Base-by-base conservation (phyloP, 805 yeast species). In the Kazachstania bromeliacearum region DNA sequence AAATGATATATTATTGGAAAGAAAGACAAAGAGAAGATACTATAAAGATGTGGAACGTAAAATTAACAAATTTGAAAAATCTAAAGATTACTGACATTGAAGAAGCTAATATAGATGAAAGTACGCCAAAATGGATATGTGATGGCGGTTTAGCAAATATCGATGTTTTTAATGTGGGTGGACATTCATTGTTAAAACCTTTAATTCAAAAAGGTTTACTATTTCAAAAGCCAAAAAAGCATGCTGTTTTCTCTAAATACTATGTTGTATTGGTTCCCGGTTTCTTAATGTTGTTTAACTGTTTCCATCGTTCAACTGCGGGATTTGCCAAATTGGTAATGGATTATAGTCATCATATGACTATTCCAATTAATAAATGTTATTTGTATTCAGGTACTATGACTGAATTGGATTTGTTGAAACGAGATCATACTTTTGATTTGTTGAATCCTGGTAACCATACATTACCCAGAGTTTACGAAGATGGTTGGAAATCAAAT, bases 401-500 rank as follows among this genome's bases (percentile, higher is more conserved):
- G 1, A 74, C 88, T 2, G 68, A 66, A 9, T 51, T 67, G 23
- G 87, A 79, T 43, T 60, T 85, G 19, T 51, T 78, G 21, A 50
- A 57, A 8, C 57, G 73, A 9, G 70, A 64, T 34, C 59, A 54
- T 16, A 69, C 67, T 18, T 58, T 66, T 31, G 75, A 76, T 38
- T 61, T 62, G 3, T 53, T 59, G 15, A 59, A 68, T 38, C 79
- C 82, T 0, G 83, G 79, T 0, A 67, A 65, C 4, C 67, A 70
- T 33, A 60, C 77, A 0, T 52, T 81, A 21, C 95, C 96, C 0
- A 63, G 94, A 24, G 63, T 80, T 0, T 87, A 82, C 51, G 60
- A 70, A 2, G 94, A 87, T 57, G 96, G 96, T 0, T 81, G 94
- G 85, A 71, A 68, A 44, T 79, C 94, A 2, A 65, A 75, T 7